Evolutionary conservation across 2,329 filamentous ascomycete species (phyloP), one percentile per base, ranked within the genome.

Genomic region (Paraphoma sp.): DNA sequence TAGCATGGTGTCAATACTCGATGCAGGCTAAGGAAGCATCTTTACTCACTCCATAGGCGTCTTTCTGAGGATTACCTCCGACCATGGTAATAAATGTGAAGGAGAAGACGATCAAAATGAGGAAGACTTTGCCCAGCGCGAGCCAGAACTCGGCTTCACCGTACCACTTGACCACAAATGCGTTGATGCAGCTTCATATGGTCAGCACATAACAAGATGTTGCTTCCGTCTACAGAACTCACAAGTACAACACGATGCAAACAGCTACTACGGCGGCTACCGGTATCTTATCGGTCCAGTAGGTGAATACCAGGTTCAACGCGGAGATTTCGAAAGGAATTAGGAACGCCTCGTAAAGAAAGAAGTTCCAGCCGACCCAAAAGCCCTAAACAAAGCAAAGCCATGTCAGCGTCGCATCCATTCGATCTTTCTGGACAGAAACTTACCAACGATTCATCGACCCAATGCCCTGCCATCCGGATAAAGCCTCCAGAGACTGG

Each of bases 401-500:
- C 23, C 23, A 23, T 23, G 23, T 23, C 23, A 23, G 23, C 23
- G 23, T 23, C 23, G 23, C 23, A 23, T 5, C 23, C 23, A 23
- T 23, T 23, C 23, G 5, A 23, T 23, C 3, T 23, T 23, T 23
- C 23, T 23, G 23, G 23, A 23, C 23, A 5, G 23, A 23, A 23
- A 23, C 23, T 23, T 14, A 86, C 86, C 17, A 86, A 78, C 8
- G 86, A 79, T 29, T 88, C 86, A 70, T 89, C 87, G 8, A 85
- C 84, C 83, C 85, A 89, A 63, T 85, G 79, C 23, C 85, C 85
- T 6, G 85, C 85, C 63, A 88, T 81, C 53, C 86, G 84, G 60
- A 89, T 83, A 68, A 87, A 88, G 4, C 83, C 83, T 54, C 86
- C 86, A 36, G 81, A 82, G 33, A 89, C 81, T 18, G 87, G 86